Percentiles rank a stretch among this genome's conserved stretches.
Conservation (phyloP, 345 rosid genomes). For the Conringia planisiliqua region DNA sequence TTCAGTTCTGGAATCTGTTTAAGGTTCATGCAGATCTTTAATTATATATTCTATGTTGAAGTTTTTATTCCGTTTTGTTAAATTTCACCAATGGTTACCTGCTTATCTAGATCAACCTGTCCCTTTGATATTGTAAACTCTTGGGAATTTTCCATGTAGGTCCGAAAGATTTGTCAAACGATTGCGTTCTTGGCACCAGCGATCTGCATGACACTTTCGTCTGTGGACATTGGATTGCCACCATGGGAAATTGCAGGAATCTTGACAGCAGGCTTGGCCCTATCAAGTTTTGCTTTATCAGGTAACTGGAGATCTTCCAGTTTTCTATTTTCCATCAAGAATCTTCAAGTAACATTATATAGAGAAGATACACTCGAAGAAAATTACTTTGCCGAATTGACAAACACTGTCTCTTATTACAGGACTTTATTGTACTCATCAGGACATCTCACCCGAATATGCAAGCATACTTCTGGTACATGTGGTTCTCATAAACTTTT, state of each 20-base stretch:
- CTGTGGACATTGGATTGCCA: constrained; percentile 80
- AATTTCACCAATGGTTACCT: background rate
- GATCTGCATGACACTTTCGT: constrained; percentile 77
- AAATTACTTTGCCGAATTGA: background rate
- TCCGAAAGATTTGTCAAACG: constrained; percentile 88
- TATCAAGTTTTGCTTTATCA: constrained; percentile 89
- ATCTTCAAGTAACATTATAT: background rate
- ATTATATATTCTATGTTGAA: background rate
- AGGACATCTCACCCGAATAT: constrained; percentile 91
- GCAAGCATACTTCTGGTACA: constrained; percentile 89
- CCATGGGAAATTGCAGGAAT: constrained; percentile 95
- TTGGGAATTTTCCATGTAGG: constrained; percentile 45
- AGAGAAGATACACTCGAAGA: background rate
- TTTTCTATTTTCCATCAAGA: background rate
- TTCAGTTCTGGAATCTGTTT: constrained; percentile 4
- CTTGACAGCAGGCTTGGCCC: constrained; percentile 80
- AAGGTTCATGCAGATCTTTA: background rate
- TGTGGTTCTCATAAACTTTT: background rate
- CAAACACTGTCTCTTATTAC: background rate
- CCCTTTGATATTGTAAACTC: constrained; percentile 3
- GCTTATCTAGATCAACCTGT: background rate
- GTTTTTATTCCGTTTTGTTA: background rate
- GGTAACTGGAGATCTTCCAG: constrained; percentile 41
- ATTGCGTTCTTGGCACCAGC: constrained; percentile 92
- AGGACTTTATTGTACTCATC: constrained; percentile 85